Conservation (phyloP, 257 asterid genomes). For the Primulina tabacum region DNA sequence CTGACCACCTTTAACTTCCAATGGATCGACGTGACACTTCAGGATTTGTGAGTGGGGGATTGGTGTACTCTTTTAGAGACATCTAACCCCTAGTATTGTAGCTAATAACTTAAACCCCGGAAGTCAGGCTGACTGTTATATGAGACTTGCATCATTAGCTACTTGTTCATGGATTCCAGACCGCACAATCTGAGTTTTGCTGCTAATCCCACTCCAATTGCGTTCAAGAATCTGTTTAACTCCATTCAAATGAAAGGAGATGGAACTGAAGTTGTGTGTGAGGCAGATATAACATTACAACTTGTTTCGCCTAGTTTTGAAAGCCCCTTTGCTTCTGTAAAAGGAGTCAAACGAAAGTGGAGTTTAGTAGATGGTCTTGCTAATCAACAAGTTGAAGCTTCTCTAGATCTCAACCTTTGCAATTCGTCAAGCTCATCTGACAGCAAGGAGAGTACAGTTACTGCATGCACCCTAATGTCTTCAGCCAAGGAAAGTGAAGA, state of each 20-base stretch:
- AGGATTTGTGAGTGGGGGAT: constrained; percentile 57
- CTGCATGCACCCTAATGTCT: constrained; percentile 44
- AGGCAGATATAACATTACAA: constrained; percentile 40
- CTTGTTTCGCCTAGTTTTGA: constrained; percentile 39
- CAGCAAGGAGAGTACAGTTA: constrained; percentile 52
- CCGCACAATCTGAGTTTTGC: constrained; percentile 37
- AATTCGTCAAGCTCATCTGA: constrained; percentile 50
- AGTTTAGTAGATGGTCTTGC: constrained; percentile 23
- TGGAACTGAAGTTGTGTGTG: constrained; percentile 26
- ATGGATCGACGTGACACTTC: constrained; percentile 59
- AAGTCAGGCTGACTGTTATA: constrained; percentile 47
- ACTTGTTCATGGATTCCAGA: constrained; percentile 43
- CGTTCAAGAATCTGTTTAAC: constrained; percentile 34
- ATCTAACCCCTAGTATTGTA: constrained; percentile 37
- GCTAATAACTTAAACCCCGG: constrained; percentile 34
- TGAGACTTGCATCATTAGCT: constrained; percentile 24
- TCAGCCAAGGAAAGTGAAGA: constrained; percentile 49
- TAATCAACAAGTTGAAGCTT: constrained; percentile 27
- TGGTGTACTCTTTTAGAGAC: constrained; percentile 37
- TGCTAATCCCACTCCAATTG: constrained; percentile 33
- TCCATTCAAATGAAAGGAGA: constrained; percentile 28
- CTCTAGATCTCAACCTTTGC: constrained; percentile 39
- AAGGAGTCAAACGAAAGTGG: constrained; percentile 45
- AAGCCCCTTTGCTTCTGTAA: constrained; percentile 21
- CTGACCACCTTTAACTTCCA: constrained; percentile 11